These are phyloP conservation scores for Fonsecaea erecta DNA, from an alignment of 2,329 filamentous ascomycete species.

Conservation along the genomic window DNA sequence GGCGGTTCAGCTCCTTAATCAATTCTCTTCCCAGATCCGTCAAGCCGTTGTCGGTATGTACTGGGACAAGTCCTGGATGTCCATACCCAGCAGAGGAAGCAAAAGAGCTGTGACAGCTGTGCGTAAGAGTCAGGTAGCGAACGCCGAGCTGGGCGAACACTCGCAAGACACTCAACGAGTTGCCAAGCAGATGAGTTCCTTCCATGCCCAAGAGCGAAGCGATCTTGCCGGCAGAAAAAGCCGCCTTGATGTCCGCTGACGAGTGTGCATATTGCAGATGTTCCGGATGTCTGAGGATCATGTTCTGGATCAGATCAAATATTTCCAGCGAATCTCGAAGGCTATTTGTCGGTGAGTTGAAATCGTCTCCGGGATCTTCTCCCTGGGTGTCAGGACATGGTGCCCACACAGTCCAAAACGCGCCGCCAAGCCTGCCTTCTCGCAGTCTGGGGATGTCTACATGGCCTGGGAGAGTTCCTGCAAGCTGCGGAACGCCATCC, in stretches of 20 bases:
- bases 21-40: constrained; percentile 37
- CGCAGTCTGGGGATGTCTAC: constrained; percentile 78
- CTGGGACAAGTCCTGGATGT: too few relatives aligned
- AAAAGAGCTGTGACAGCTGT: constrained; percentile 41
- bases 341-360: neutral
- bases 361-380: constrained; percentile 17
- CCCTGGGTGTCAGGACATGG: constrained; percentile 72
- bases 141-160: constrained; percentile 37
- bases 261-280: constrained; percentile 23
- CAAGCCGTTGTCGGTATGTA: constrained; percentile 33
- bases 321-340: constrained; percentile 29
- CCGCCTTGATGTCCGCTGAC: constrained; percentile 19
- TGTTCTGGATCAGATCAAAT: constrained; percentile 29
- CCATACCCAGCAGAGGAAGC: constrained; percentile 37
- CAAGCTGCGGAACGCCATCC: constrained; percentile 42
- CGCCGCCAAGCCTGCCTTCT: constrained; percentile 74
- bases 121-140: constrained; percentile 38
- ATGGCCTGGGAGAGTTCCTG: constrained; percentile 69
- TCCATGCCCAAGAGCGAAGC: constrained; percentile 40
- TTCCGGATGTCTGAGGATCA: constrained; percentile 22
- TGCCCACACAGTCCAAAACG: constrained; percentile 88
- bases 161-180: constrained; percentile 37
- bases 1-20: constrained; percentile 39
- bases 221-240: constrained; percentile 35
- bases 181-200: constrained; percentile 40